Evolutionary conservation across 192 early-diverging fungal species (phyloP).

Genomic region (Mortierella hygrophila): DNA sequence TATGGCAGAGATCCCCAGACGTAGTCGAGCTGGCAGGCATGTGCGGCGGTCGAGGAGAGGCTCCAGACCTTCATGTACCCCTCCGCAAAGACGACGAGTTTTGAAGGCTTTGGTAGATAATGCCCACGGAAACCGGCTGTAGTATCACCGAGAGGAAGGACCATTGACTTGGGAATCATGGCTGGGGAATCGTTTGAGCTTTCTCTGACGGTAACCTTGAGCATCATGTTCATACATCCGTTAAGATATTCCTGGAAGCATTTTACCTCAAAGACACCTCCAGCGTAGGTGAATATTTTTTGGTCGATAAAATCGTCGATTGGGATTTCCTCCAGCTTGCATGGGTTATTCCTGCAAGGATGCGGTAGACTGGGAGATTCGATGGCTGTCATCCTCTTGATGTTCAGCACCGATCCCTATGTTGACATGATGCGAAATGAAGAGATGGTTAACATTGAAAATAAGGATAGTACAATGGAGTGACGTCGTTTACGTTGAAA

Average conservation of each 20-base stretch:
- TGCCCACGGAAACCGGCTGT: neutral
- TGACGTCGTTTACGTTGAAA: too few relatives aligned
- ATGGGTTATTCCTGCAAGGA: neutral
- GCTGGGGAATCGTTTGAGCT: neutral
- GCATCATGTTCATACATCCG: neutral
- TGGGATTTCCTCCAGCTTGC: neutral
- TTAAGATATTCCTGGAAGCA: neutral
- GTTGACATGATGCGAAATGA: neutral
- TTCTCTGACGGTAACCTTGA: neutral
- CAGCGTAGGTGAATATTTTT: neutral
- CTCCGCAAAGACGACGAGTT: constrained; percentile 1
- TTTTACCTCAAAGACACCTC: neutral
- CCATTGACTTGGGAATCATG: neutral
- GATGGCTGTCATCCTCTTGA: neutral
- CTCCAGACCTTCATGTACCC: constrained; percentile 5
- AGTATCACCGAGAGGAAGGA: neutral
- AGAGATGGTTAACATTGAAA: neutral
- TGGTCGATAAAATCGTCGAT: neutral
- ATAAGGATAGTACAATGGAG: neutral
- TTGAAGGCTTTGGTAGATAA: neutral
- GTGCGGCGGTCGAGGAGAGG: neutral
- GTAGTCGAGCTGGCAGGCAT: neutral
- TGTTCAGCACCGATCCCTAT: neutral
- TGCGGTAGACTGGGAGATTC: neutral
- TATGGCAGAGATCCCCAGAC: neutral